Evolutionary conservation across 495 filamentous ascomycete genomes (phyloP).

Genomic region (Hyaloscypha variabilis): DNA sequence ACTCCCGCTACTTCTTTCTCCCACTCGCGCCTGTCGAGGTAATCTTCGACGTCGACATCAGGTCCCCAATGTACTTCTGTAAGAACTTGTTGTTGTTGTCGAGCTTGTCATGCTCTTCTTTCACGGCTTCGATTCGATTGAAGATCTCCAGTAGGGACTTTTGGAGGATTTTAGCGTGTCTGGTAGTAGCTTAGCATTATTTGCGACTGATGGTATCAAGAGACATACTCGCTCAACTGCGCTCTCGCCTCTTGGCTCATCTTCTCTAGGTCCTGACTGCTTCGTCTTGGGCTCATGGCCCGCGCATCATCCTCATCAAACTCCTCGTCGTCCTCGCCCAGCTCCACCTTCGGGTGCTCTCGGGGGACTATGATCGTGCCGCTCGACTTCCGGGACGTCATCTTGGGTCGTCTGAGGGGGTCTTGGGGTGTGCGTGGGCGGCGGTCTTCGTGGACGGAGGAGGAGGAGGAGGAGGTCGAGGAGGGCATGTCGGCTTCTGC

Average conservation of each 20-base stretch:
- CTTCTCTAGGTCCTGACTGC: slow-evolving; percentile 83
- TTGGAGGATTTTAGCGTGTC: slow-evolving; percentile 86
- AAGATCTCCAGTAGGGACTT: slow-evolving; percentile 85
- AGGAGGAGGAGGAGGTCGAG: slow-evolving; percentile 23
- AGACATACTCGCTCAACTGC: slow-evolving; percentile 59
- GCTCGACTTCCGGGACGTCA: slow-evolving; percentile 66
- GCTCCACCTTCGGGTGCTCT: slow-evolving; percentile 68
- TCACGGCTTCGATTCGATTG: slow-evolving; percentile 91
- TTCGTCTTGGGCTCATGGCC: slow-evolving; percentile 92
- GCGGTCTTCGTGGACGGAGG: slow-evolving; percentile 22
- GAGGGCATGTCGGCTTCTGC: slow-evolving; percentile 2
- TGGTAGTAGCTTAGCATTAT: slow-evolving; percentile 36
- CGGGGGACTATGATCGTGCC: slow-evolving; percentile 81
- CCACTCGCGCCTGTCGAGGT: slow-evolving; percentile 54
- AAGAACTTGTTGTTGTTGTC: slow-evolving; percentile 94
- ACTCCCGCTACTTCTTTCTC: slow-evolving; percentile 54
- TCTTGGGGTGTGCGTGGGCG: neutral
- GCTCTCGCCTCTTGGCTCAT: slow-evolving; percentile 77
- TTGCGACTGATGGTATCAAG: slow-evolving; percentile 24
- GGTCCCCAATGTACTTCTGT: slow-evolving; percentile 85
- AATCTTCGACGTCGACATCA: slow-evolving; percentile 82
- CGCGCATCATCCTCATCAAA: slow-evolving; percentile 85
- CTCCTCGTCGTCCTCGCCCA: slow-evolving; percentile 62
- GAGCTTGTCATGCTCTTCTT: slow-evolving; percentile 90
- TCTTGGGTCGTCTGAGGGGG: slow-evolving; percentile 21